A percentile compares a stretch with the other conserved stretches of the same genome.
Evolutionary conservation across 2,329 filamentous ascomycete genomes (phyloP).

Genomic region (Ceratocystis cacaofunesta): DNA sequence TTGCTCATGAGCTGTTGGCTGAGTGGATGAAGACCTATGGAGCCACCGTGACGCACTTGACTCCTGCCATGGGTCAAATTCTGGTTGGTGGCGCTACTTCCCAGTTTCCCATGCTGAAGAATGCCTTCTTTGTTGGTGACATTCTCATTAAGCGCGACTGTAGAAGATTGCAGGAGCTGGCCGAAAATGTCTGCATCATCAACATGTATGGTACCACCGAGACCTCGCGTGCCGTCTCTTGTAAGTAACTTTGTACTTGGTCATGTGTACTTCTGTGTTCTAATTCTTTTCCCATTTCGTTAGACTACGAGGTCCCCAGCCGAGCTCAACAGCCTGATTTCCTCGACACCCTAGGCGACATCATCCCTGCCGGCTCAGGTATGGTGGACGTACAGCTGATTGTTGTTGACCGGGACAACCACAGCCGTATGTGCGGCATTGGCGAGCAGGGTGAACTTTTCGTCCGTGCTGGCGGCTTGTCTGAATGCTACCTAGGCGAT

Average conservation of each 20-base stretch:
- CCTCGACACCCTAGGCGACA: conserved; percentile 41
- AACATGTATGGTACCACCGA: conserved; percentile 88
- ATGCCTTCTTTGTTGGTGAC: conserved; percentile 85
- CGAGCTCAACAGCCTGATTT: conserved; percentile 41
- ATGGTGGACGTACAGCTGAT: conserved; percentile 84
- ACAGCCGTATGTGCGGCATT: conserved; percentile 55
- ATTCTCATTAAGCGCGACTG: conserved; percentile 76
- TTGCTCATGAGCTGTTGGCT: conserved; percentile 68
- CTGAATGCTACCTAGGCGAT: conserved; percentile 61
- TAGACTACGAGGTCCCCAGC: conserved; percentile 57
- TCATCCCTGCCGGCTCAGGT: conserved; percentile 68
- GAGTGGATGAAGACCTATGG: conserved; percentile 73
- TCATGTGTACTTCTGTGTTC: neutral
- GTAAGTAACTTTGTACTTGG: neutral
- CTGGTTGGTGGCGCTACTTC: conserved; percentile 70
- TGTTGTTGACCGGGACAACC: conserved; percentile 56
- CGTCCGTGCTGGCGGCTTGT: conserved; percentile 66
- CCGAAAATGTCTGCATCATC: conserved; percentile 57
- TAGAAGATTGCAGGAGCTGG: conserved; percentile 57
- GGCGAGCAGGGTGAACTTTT: conserved; percentile 78
- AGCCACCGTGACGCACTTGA: conserved; percentile 73
- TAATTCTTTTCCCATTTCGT: neutral
- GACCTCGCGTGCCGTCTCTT: conserved; percentile 66
- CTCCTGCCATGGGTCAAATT: conserved; percentile 93
- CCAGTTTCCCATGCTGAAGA: conserved; percentile 59